Evolutionary conservation across 345 rosid genomes (phyloP), one percentile per base, ranked within the genome.

Genomic region (Angophora floribunda): DNA sequence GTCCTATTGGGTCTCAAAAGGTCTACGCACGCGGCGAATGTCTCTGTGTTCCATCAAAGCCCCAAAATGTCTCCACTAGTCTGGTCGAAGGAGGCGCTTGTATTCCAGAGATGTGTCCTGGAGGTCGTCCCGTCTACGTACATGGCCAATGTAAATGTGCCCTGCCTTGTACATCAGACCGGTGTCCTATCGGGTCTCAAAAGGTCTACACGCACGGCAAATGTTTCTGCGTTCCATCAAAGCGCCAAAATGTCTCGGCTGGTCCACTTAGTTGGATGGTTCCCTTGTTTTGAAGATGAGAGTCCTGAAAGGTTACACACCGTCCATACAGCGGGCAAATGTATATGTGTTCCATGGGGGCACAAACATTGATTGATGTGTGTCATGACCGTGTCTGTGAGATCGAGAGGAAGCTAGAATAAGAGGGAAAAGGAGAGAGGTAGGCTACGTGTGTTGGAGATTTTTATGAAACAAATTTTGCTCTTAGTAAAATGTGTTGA

Each of bases 261-360:
- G 44, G 19, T 30, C 21, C 0, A 36, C 41, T 36, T 36, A 2
- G 61, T 55, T 55, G 26, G 61, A 55, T 44, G 44, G 30, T 44
- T 44, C 44, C 9, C 21, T 67, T 67, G 79, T 67, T 19, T 67
- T 67, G 5, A 12, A 67, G 44, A 16, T 36, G 28, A 13, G 41
- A 30, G 79, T 67, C 79, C 45, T 0, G 44, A 30, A 2, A 0
- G 45, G 22, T 67, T 9, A 30, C 3, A 9, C 32, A 8, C 11
- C 10, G 30, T 30, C 78, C 7, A 5, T 1, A 3, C 0, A 61
- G 30, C 26, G 0, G 44, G 19, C 9, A 30, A 67, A 2, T 67
- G 79, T 15, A 32, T 0, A 16, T 32, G 45, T 28, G 1, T 28
- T 26, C 4, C 15, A 61, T 14, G 3, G 67, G 67, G 12, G 67